phyloP scores from a whole-genome alignment of 768 basidiomycete species.

The Grammothele lineata region DNA sequence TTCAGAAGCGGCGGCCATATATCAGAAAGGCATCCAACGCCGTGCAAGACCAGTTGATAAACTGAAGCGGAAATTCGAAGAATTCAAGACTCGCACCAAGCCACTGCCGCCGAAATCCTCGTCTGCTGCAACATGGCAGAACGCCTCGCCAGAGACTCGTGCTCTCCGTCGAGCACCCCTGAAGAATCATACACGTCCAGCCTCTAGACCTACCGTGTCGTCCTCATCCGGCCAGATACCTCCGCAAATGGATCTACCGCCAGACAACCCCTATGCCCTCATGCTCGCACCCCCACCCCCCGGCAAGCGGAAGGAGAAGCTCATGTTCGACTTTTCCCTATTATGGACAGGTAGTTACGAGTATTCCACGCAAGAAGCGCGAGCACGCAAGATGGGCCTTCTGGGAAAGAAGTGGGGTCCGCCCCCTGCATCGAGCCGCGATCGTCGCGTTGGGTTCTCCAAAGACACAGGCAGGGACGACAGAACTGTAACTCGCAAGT shows the following conservation, averaged over 20 bases:
- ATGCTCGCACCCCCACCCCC: slow-evolving; percentile 70
- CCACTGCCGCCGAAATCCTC: slow-evolving; percentile 12
- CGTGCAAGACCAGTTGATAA: slow-evolving; percentile 80
- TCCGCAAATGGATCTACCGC: too few relatives aligned
- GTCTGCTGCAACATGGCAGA: slow-evolving; percentile 16
- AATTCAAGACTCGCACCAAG: slow-evolving; percentile 57
- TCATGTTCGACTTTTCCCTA: slow-evolving; percentile 62
- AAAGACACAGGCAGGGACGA: slow-evolving; percentile 43
- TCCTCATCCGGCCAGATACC: slow-evolving; percentile 14
- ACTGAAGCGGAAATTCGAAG: slow-evolving; percentile 74
- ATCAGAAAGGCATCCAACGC: slow-evolving; percentile 76
- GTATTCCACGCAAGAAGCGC: slow-evolving; percentile 81
- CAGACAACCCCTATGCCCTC: slow-evolving; percentile 52
- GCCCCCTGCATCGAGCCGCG: slow-evolving; percentile 39
- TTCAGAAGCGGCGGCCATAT: slow-evolving; percentile 76
- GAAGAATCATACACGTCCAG: slow-evolving; percentile 28
- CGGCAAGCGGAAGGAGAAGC: slow-evolving; percentile 68
- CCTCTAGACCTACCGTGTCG: neutral
- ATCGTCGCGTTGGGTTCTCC: slow-evolving; percentile 55
- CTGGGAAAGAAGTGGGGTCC: slow-evolving; percentile 84
- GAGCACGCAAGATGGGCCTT: slow-evolving; percentile 78
- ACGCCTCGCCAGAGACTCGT: slow-evolving; percentile 18
- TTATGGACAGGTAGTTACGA: slow-evolving; percentile 78
- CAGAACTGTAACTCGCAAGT: slow-evolving; percentile 33
- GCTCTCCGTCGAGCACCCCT: slow-evolving; percentile 32